A percentile compares a stretch with the other conserved stretches of the same genome.
Conservation (phyloP, 169 alveolate genomes). For the Plasmodium yoelii region DNA sequence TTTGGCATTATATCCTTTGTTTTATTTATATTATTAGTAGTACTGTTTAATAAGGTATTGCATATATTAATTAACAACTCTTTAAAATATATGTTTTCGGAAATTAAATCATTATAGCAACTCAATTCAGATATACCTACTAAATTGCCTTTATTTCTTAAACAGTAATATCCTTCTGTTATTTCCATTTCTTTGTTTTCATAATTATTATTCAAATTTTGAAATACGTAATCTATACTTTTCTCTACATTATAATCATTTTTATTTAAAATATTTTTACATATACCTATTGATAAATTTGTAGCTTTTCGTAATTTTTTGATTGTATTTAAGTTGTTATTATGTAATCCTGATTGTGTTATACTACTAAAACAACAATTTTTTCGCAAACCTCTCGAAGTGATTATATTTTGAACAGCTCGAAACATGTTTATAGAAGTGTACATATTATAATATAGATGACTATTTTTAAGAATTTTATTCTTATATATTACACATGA, state of each 20-base stretch:
- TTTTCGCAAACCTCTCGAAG: background rate
- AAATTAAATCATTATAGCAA: conserved; percentile 59
- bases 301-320: conserved; percentile 67
- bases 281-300: conserved; percentile 51
- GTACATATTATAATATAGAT: background rate
- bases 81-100: conserved; percentile 71
- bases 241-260: conserved; percentile 61
- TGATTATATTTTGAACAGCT: background rate
- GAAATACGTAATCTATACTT: conserved; percentile 57
- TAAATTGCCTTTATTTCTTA: conserved; percentile 4
- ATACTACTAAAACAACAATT: conserved; percentile 27
- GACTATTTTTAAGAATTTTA: conserved; percentile 1
- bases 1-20: background rate
- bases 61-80: conserved; percentile 66
- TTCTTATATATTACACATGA: background rate
- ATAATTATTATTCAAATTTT: conserved; percentile 45
- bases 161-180: conserved; percentile 73
- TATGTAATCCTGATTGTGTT: conserved; percentile 11
- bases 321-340: conserved; percentile 40
- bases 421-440: conserved; percentile 11
- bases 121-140: conserved; percentile 49
- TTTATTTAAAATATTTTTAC: conserved; percentile 59
- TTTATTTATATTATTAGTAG: conserved; percentile 9
- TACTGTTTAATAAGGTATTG: conserved; percentile 13
- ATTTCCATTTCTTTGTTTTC: conserved; percentile 34